These are phyloP conservation scores for Mariannaea elegans DNA, from an alignment of 2,329 filamentous ascomycete species.

Conservation along the genomic window DNA sequence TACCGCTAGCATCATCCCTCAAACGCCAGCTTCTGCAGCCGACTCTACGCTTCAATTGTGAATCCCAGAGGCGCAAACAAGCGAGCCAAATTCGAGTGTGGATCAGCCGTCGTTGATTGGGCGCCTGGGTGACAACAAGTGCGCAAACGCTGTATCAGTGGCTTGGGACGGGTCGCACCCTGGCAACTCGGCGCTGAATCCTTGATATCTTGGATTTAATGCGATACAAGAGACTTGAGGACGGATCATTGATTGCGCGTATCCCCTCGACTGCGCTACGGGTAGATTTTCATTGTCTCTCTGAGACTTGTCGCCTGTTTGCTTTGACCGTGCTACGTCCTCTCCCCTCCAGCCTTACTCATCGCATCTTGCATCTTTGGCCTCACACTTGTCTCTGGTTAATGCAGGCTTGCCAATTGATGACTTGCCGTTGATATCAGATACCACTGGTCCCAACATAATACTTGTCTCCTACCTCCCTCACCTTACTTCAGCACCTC, in stretches of 20 bases:
- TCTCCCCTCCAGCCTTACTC: not conserved
- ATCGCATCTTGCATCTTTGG: slow-evolving; percentile 3
- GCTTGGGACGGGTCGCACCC: slow-evolving; percentile 21
- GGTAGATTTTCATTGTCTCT: not conserved
- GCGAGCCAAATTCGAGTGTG: slow-evolving; percentile 13
- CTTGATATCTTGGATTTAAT: slow-evolving; percentile 10
- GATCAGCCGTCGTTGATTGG: slow-evolving; percentile 23
- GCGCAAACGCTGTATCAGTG: slow-evolving; percentile 19
- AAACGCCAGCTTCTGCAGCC: not conserved
- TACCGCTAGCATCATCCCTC: not conserved
- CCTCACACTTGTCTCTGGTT: not conserved
- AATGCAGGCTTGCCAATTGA: slow-evolving; percentile 5
- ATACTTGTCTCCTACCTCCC: not conserved
- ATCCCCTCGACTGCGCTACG: not conserved
- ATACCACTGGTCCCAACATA: not conserved
- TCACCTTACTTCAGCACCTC: not conserved
- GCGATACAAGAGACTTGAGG: not conserved
- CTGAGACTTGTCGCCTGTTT: not conserved
- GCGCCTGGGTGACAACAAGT: slow-evolving; percentile 9
- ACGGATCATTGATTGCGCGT: not conserved
- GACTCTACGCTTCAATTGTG: not conserved
- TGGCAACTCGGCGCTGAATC: slow-evolving; percentile 19
- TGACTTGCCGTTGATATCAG: not conserved
- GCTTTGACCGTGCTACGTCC: not conserved
- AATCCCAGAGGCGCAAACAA: slow-evolving; percentile 9